Base-by-base conservation (phyloP, 495 filamentous ascomycete genomes). In the Aspergillus haitiensis region DNA sequence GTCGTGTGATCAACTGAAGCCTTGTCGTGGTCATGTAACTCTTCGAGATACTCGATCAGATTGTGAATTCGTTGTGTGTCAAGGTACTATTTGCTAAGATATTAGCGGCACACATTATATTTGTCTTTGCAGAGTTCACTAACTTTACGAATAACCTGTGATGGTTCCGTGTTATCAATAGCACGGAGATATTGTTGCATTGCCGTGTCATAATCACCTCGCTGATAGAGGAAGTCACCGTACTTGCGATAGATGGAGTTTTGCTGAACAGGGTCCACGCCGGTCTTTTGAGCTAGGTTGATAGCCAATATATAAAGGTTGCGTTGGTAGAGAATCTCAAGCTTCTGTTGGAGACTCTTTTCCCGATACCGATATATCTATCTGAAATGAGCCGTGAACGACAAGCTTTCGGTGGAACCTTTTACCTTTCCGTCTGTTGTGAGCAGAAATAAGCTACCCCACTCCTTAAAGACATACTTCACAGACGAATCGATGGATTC, bases 121-220 rank as follows among this genome's bases (percentile, higher is more conserved):
- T 40, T 40, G 11, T 8, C n/a, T 40, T 0, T 18, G 21, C 16
- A 47, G 1, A 11, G 37, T 4, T 4, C n/a, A 35, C 63, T 34
- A 63, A 90, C 88, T 75, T 96, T 96, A 59, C 92, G 82, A 73
- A 97, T 96, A 21, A 97, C 90, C 68, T 97, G 92, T 5, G 92
- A 96, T 11, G 92, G 92, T 63, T 97, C 92, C 0, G 92, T 96
- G 58, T 90, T 94, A 62, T 96, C 93, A 60, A 98, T 96, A 0
- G 95, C 93, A 67, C 91, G 89, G 62, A 98, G 85, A 70, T 98
- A 98, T 71, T 97, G 94, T 69, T 95, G 90, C 95, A 98, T 98
- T 10, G 94, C 96, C 16, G 89, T 92, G 68, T 98, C 93, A 68
- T 92, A 98, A 67, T 96, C 92, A 3, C 87, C 89, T 65, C 92